phyloP scores from a whole-genome alignment of 768 basidiomycete genomes.

The Leccinum barrowsii region DNA sequence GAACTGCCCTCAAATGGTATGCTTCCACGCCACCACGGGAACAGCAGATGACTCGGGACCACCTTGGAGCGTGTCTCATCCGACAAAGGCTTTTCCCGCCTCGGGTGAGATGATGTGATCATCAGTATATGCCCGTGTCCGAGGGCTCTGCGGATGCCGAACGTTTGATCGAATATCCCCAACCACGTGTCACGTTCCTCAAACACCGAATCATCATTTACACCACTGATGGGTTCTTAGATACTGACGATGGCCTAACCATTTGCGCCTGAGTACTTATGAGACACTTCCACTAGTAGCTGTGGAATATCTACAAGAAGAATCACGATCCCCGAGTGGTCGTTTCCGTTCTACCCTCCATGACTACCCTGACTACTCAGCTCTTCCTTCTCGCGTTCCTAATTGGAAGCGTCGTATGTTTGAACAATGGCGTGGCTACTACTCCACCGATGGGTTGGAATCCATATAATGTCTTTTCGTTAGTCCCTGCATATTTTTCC shows the following conservation, averaged over 20 bases:
- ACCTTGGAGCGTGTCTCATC: background rate
- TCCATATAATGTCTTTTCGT: slow-evolving; percentile 15
- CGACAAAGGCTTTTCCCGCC: background rate
- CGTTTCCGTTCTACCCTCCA: background rate
- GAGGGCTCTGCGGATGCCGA: background rate
- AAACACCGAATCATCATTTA: background rate
- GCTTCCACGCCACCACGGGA: no score
- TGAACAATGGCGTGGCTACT: slow-evolving; percentile 11
- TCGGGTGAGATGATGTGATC: background rate
- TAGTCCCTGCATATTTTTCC: background rate
- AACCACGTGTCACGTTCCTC: background rate
- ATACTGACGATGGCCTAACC: background rate
- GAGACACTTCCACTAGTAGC: background rate
- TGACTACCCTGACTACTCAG: background rate
- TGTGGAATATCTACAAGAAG: background rate
- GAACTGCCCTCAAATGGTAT: no score
- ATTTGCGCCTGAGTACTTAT: background rate
- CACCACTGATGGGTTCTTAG: background rate
- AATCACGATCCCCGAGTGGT: background rate
- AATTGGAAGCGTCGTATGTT: background rate
- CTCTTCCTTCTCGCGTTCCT: slow-evolving; percentile 1
- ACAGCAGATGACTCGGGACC: no score
- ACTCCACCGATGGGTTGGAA: slow-evolving; percentile 18
- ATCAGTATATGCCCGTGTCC: background rate
- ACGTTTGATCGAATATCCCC: background rate